Percentiles rank a stretch among this genome's conserved stretches.
Evolutionary conservation across 306 rosid genomes (phyloP).

Genomic region (Mimosa pudica): DNA sequence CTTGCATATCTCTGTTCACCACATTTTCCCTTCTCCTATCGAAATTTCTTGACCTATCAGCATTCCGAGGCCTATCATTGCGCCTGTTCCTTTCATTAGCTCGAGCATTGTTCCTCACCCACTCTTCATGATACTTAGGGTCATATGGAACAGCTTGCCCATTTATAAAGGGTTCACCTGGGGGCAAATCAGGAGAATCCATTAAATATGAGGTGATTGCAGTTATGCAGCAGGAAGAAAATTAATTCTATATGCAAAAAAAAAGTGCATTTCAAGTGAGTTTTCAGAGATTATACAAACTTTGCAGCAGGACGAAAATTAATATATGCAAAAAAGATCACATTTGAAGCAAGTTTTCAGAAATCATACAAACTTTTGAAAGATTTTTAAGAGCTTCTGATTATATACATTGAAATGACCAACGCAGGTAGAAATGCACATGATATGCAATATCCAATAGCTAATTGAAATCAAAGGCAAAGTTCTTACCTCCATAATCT

Average conservation of each 20-base stretch:
- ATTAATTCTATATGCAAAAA: not conserved
- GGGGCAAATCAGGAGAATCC: slow-evolving; percentile 25
- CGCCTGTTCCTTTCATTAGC: slow-evolving; percentile 97
- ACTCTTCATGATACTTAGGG: slow-evolving; percentile 87
- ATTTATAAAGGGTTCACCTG: slow-evolving; percentile 94
- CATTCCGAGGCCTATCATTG: slow-evolving; percentile 82
- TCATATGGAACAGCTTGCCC: slow-evolving; percentile 96
- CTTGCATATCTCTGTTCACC: slow-evolving; percentile 65
- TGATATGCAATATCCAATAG: not conserved
- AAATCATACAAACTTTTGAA: not conserved
- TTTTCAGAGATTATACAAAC: not conserved
- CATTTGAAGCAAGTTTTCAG: not conserved
- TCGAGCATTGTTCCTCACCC: slow-evolving; percentile 87
- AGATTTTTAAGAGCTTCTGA: not conserved
- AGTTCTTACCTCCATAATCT: slow-evolving; percentile 83
- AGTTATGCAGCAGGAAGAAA: not conserved
- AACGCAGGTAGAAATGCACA: not conserved
- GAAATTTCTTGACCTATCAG: slow-evolving; percentile 84
- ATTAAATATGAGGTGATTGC: slow-evolving; percentile 1
- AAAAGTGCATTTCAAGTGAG: not conserved
- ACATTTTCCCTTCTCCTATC: slow-evolving; percentile 84
- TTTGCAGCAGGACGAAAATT: not conserved
- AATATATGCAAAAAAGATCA: not conserved
- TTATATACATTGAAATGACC: not conserved
- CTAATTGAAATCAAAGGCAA: slow-evolving; percentile 12